Conservation (phyloP, 306 rosid genomes). For the Fagus crenata region DNA sequence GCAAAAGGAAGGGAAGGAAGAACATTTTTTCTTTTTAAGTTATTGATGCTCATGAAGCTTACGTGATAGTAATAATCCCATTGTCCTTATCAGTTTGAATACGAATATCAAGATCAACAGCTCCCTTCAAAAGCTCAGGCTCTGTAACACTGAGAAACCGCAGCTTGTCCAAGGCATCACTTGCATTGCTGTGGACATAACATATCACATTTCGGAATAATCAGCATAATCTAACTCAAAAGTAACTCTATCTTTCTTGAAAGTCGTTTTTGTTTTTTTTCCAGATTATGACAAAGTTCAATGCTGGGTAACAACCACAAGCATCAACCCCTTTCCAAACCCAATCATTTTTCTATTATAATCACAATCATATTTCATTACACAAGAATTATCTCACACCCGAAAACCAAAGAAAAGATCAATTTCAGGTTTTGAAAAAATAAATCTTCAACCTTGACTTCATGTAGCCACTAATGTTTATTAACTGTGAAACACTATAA, state of each 20-base stretch:
- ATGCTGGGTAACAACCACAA: neutral
- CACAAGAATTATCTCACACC: neutral
- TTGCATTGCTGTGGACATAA: conserved; percentile 72
- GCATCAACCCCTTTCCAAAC: neutral
- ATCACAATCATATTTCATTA: neutral
- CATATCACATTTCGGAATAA: conserved; percentile 1
- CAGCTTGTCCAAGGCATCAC: conserved; percentile 98
- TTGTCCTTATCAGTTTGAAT: conserved; percentile 83
- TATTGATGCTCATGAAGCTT: conserved; percentile 27
- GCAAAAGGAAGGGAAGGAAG: neutral
- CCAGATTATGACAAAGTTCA: neutral
- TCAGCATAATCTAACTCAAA: conserved; percentile 1
- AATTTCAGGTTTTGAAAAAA: neutral
- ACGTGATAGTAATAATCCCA: conserved; percentile 77
- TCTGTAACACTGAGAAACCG: conserved; percentile 85
- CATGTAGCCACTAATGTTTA: neutral
- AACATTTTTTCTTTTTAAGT: neutral
- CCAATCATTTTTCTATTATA: neutral
- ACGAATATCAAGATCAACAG: conserved; percentile 73
- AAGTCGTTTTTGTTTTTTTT: neutral
- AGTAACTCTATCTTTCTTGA: neutral
- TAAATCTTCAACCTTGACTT: neutral
- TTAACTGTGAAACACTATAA: neutral
- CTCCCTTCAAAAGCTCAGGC: conserved; percentile 73
- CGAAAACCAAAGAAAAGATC: neutral